Evolutionary conservation across 139 green algal genomes (phyloP).

Genomic region (Microglena sp.): DNA sequence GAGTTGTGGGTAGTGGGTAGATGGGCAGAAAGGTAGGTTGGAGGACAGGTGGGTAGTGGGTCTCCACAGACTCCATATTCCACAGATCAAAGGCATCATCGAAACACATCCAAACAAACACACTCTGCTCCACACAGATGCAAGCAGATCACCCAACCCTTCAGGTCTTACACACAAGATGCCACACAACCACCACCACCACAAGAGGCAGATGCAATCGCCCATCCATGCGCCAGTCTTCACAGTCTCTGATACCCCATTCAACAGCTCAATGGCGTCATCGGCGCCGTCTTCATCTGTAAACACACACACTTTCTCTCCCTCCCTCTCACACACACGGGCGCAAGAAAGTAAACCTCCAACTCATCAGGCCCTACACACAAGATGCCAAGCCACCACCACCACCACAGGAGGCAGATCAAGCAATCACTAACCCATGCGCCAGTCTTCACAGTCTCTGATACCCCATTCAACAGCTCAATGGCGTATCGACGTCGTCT

Average conservation of each 20-base stretch:
- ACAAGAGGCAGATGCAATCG: slow-evolving; percentile 97
- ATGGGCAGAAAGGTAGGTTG: too few relatives aligned
- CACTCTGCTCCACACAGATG: too few relatives aligned
- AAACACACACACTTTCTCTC: neutral
- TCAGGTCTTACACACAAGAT: too few relatives aligned
- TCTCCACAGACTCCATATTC: neutral
- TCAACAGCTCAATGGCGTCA: slow-evolving; percentile 92
- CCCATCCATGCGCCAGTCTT: slow-evolving; percentile 57
- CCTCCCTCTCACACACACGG: too few relatives aligned
- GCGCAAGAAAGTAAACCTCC: too few relatives aligned
- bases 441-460: slow-evolving; percentile 31
- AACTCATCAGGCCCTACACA: too few relatives aligned
- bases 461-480: slow-evolving; percentile 54
- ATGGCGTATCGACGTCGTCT: slow-evolving; percentile 93
- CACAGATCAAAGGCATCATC: slow-evolving; percentile 80
- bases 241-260: slow-evolving; percentile 65
- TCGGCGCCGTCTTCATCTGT: slow-evolving; percentile 73
- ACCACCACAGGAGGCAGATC: too few relatives aligned
- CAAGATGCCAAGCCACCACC: too few relatives aligned
- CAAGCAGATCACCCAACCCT: too few relatives aligned
- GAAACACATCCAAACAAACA: neutral
- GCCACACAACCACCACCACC: too few relatives aligned
- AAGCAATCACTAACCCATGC: slow-evolving; percentile 85
- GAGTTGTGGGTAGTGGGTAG: too few relatives aligned
- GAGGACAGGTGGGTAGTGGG: too few relatives aligned